These are phyloP conservation scores for Obba rivulosa DNA, from an alignment of 768 basidiomycete species.

Conservation along the genomic window DNA sequence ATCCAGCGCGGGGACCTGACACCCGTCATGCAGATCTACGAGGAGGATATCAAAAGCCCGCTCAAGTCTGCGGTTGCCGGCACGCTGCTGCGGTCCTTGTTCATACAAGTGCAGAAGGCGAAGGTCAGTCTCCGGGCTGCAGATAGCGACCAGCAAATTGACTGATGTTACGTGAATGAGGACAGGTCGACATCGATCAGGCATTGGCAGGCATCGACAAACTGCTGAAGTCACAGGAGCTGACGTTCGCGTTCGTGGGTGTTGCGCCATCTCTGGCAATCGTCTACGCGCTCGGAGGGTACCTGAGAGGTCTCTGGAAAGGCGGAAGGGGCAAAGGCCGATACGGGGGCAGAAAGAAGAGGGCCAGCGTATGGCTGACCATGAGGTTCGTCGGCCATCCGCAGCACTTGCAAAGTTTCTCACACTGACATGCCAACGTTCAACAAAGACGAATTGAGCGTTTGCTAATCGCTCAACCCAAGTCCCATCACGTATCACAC, in stretches of 20 bases:
- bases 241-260: constrained; percentile 96
- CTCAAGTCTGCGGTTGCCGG: constrained; percentile 76
- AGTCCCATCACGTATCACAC: constrained; percentile 14
- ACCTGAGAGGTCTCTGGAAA: constrained; percentile 43
- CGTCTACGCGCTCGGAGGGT: constrained; percentile 62
- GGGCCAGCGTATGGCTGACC: constrained; percentile 60
- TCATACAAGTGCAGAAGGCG: constrained; percentile 94
- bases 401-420: background rate
- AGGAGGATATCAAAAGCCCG: constrained; percentile 88
- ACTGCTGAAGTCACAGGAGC: constrained; percentile 87
- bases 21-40: constrained; percentile 80
- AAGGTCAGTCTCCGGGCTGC: constrained; percentile 52
- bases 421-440: background rate
- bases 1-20: constrained; percentile 82
- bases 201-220: constrained; percentile 89
- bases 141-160: too few relatives aligned
- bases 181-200: constrained; percentile 86
- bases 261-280: constrained; percentile 86
- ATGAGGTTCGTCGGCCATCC: constrained; percentile 46
- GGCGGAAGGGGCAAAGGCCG: constrained; percentile 43
- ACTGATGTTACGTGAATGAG: background rate
- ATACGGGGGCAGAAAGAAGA: constrained; percentile 53
- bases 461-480: constrained; percentile 50
- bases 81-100: constrained; percentile 73
- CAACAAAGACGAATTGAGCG: constrained; percentile 57